Conservation (phyloP, 2,329 filamentous ascomycete genomes). For the Botrytis porri region DNA sequence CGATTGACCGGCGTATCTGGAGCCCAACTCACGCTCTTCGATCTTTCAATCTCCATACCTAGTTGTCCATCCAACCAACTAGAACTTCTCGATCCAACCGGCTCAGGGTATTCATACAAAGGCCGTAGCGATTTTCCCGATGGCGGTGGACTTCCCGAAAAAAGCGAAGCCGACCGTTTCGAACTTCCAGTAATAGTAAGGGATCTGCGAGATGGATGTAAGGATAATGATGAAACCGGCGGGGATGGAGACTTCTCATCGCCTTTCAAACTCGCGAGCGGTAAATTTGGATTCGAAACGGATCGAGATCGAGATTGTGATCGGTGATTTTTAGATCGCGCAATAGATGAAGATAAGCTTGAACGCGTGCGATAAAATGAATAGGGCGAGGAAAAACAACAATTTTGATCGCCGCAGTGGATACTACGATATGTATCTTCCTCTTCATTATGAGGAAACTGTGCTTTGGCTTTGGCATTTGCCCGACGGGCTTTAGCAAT, state of each 20-base stretch:
- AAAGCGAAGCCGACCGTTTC: background rate
- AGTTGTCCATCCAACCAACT: background rate
- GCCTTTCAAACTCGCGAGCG: background rate
- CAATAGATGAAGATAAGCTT: background rate
- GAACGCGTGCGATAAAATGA: constrained; percentile 4
- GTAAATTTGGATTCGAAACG: constrained; percentile 5
- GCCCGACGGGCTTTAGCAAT: background rate
- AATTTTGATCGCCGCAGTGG: constrained; percentile 13
- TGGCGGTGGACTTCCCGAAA: background rate
- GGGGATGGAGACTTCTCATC: background rate
- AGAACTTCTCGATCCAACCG: constrained; percentile 4
- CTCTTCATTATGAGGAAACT: background rate
- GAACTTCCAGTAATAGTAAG: background rate
- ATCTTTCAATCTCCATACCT: background rate
- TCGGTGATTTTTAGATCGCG: background rate
- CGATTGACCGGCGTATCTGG: background rate
- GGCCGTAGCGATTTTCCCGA: background rate
- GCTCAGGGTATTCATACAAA: constrained; percentile 5
- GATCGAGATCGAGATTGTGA: background rate
- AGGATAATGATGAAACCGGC: background rate
- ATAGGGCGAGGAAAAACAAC: constrained; percentile 11
- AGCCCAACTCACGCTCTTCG: background rate
- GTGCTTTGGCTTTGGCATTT: background rate
- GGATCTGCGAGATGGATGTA: background rate
- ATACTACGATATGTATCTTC: constrained; percentile 15